Evolutionary conservation across 1,284 basidiomycete genomes (phyloP).

Genomic region (Mrakiaceae sp.): DNA sequence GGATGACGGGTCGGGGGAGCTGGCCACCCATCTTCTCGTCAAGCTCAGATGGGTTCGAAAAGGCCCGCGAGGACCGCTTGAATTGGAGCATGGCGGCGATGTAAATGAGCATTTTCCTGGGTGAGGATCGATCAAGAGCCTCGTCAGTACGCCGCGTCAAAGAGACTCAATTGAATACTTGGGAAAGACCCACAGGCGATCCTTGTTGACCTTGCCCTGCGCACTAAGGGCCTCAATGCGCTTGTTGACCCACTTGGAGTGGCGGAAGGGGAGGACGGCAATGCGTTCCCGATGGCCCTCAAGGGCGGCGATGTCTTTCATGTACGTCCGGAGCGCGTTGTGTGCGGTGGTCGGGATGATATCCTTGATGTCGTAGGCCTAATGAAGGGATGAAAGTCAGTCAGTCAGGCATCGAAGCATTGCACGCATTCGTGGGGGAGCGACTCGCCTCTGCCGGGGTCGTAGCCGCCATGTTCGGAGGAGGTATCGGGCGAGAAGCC

Average conservation of each 20-base stretch:
- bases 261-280: slow-evolving; percentile 48
- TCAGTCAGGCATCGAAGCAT: no score
- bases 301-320: slow-evolving; percentile 46
- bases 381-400: background rate
- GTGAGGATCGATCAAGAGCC: background rate
- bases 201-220: slow-evolving; percentile 45
- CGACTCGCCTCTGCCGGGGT: slow-evolving; percentile 50
- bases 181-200: slow-evolving; percentile 41
- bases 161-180: no score
- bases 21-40: slow-evolving; percentile 44
- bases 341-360: slow-evolving; percentile 63
- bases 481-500: slow-evolving; percentile 58
- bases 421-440: background rate
- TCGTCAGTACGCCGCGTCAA: background rate
- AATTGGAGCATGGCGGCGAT: slow-evolving; percentile 65
- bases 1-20: slow-evolving; percentile 56
- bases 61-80: slow-evolving; percentile 36
- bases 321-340: slow-evolving; percentile 46
- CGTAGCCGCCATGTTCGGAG: slow-evolving; percentile 51
- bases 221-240: slow-evolving; percentile 43
- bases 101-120: slow-evolving; percentile 44
- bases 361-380: slow-evolving; percentile 53
- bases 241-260: slow-evolving; percentile 56
- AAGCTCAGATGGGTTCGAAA: slow-evolving; percentile 33
- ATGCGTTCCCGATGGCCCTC: slow-evolving; percentile 42